Conservation (phyloP, 225 moss, liverwort and hornwort genomes). For the Marchantia paleacea region DNA sequence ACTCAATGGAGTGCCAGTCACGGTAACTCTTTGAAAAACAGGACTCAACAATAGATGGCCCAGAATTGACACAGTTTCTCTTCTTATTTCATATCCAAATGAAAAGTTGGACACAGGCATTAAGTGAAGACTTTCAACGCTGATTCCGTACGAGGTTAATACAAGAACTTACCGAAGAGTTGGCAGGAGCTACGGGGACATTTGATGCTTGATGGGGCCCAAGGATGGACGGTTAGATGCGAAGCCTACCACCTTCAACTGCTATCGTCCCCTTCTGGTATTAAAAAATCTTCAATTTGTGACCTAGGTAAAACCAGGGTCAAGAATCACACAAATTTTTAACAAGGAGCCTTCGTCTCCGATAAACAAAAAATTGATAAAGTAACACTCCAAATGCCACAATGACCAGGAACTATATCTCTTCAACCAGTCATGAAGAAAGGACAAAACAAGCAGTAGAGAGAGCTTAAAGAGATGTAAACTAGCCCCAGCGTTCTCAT, state of each 20-base stretch:
- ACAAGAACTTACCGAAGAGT: background rate
- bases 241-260: background rate
- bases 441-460: too few species aligned
- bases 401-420: background rate
- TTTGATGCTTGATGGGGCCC: background rate
- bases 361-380: background rate
- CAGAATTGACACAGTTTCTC: too few species aligned
- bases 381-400: background rate
- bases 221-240: background rate
- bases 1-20: too few species aligned
- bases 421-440: background rate
- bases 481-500: too few species aligned
- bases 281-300: constrained; percentile 57
- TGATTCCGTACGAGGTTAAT: background rate
- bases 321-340: background rate
- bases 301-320: constrained; percentile 40
- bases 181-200: background rate
- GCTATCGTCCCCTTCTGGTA: constrained; percentile 41
- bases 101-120: too few species aligned
- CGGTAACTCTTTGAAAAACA: too few species aligned
- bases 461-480: too few species aligned
- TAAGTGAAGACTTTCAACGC: too few species aligned
- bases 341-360: background rate
- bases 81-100: too few species aligned
- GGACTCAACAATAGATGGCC: too few species aligned